A percentile compares a stretch with the other conserved stretches of the same genome.
phyloP scores from a whole-genome alignment of 202 grass and related monocot species.

The Zizania palustris region DNA sequence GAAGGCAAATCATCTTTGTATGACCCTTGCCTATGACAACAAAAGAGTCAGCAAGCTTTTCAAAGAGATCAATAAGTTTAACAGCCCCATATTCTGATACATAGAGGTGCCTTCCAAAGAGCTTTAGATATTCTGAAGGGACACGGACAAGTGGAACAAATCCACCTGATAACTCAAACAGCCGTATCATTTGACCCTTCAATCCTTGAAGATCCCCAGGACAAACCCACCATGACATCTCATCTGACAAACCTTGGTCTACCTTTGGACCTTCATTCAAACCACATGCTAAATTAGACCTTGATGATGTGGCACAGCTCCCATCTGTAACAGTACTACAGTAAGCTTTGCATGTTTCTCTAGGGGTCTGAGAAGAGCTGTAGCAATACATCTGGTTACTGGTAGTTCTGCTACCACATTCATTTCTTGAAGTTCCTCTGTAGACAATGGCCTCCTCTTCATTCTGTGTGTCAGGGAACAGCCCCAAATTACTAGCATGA shows the following conservation, averaged over 20 bases:
- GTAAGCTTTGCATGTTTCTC: conserved; percentile 54
- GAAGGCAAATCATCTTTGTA: conserved; percentile 76
- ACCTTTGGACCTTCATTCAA: conserved; percentile 47
- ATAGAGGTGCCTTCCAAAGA: conserved; percentile 84
- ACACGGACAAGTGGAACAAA: conserved; percentile 80
- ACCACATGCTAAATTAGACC: conserved; percentile 51
- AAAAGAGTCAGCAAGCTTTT: conserved; percentile 77
- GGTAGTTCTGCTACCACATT: conserved; percentile 44
- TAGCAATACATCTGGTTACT: conserved; percentile 53
- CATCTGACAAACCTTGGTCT: conserved; percentile 52
- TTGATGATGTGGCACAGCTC: conserved; percentile 54
- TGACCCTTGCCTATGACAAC: conserved; percentile 79
- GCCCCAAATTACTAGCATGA: conserved; percentile 38
- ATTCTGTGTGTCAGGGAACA: conserved; percentile 58
- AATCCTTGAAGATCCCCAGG: conserved; percentile 91
- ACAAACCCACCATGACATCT: conserved; percentile 84
- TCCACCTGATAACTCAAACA: conserved; percentile 85
- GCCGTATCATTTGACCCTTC: conserved; percentile 77
- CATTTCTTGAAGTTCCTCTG: conserved; percentile 60
- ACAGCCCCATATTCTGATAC: conserved; percentile 83
- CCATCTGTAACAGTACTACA: conserved; percentile 49
- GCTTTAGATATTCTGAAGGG: conserved; percentile 83
- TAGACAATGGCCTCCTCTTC: conserved; percentile 88
- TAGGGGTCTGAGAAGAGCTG: conserved; percentile 43
- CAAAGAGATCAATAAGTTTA: conserved; percentile 76